Evolutionary conservation across 2,329 filamentous ascomycete species (phyloP).

Genomic region (Xylaria sp.): DNA sequence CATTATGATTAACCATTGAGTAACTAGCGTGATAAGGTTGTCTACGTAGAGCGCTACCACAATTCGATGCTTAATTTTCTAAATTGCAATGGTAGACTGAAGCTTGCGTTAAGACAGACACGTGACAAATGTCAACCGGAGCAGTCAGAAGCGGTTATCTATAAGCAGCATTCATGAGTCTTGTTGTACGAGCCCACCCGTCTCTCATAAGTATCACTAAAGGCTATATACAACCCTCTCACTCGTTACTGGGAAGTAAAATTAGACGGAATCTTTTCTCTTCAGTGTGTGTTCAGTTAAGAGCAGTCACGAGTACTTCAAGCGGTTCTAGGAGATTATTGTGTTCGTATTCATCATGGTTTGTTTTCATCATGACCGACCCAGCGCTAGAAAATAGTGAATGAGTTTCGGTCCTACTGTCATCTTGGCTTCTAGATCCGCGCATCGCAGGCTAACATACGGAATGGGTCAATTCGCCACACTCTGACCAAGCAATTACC

Average conservation of each 20-base stretch:
- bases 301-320: too few relatives aligned
- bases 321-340: too few relatives aligned
- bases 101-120: not conserved
- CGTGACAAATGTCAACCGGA: not conserved
- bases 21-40: not conserved
- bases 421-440: conserved; percentile 12
- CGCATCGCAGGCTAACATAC: conserved; percentile 1
- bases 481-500: not conserved
- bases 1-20: not conserved
- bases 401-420: conserved; percentile 26
- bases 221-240: not conserved
- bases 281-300: not conserved
- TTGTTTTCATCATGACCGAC: not conserved
- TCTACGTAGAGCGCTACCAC: not conserved
- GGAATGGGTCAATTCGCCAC: not conserved
- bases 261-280: not conserved
- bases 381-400: not conserved
- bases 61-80: not conserved
- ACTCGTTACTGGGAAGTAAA: too few relatives aligned
- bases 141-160: not conserved
- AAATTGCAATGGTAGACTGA: not conserved
- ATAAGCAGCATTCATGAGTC: not conserved
- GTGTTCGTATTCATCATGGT: not conserved
- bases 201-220: not conserved
- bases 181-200: not conserved